Evolutionary conservation across 768 basidiomycete genomes (phyloP).

Genomic region (Suillus placidus): DNA sequence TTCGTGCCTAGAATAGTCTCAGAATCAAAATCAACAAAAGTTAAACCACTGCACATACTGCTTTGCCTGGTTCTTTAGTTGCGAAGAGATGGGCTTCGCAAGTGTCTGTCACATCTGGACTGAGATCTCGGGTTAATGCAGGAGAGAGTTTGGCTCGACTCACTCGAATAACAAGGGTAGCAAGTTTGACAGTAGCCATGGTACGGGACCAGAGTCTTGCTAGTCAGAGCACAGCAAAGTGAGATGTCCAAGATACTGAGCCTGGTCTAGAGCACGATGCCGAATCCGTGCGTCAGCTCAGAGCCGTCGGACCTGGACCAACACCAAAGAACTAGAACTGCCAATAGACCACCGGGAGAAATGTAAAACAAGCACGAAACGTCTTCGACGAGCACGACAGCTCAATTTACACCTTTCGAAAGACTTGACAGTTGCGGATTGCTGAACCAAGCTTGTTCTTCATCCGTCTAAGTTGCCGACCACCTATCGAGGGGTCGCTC

Average conservation of each 20-base stretch:
- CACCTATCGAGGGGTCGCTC: not conserved
- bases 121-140: not conserved
- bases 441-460: not conserved
- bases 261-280: not conserved
- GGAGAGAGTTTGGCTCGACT: constrained; percentile 30
- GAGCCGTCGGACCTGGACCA: not conserved
- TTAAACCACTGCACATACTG: constrained; percentile 49
- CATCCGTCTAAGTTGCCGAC: not conserved
- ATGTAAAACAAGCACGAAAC: too few species aligned
- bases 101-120: constrained; percentile 54
- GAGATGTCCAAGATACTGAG: not conserved
- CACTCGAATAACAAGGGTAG: constrained; percentile 73
- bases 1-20: constrained; percentile 54
- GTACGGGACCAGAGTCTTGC: not conserved
- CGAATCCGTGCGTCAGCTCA: constrained; percentile 1
- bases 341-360: not conserved
- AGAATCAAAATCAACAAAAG: not conserved
- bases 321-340: not conserved
- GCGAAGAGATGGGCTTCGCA: constrained; percentile 77
- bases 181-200: constrained; percentile 79
- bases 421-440: not conserved
- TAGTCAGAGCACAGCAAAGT: not conserved
- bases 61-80: constrained; percentile 70
- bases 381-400: not conserved
- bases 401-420: not conserved